Evolutionary conservation across 2,329 filamentous ascomycete species (phyloP), one percentile per base, ranked within the genome.

Genomic region (Beauveria sp.): DNA sequence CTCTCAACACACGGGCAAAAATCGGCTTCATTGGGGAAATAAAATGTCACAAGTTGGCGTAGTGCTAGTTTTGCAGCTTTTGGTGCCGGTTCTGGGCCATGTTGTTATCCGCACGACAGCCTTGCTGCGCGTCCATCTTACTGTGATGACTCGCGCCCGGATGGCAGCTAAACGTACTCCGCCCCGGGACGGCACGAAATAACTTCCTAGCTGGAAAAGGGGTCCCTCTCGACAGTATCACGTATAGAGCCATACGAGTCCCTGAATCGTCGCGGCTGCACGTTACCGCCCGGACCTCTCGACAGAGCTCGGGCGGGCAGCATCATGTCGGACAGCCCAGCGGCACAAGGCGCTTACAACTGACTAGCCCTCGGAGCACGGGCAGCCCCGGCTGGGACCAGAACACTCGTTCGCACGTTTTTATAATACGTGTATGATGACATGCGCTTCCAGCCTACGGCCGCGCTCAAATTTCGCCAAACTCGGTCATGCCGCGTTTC

Each of bases 261-360:
- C 24, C 9, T 14, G 8, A 5, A 24, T 14, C 12, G 3, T 26
- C 22, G 10, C 22, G 34, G 44, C 16, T 28, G 37, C 22, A 28
- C 8, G 20, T 41, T 22, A 10, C 40, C 40, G 53, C 41, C 20
- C 5, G 54, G 41, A 4, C 12, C 12, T 14, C 54, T 18, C 37
- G 16, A 46, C 14, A 14, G 40, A 34, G n/a, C n/a, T 44, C 54
- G n/a, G 41, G 28, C 26, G n/a, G 53, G 9, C 41, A 46, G n/a
- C 54, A 56, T 56, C 54, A 47, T 14, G 54, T 56, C 12, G 26
- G 26, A 56, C 54, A 56, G 54, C 28, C 54, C 54, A 55, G 41
- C 37, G 54, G 16, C 54, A 56, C 41, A 56, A 47, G 41, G 54
- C 54, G 54, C 43, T 46, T 47, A 24, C 26, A 34, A 56, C 54